Evolutionary conservation across 2,329 filamentous ascomycete genomes (phyloP).

Genomic region (Alternaria gaisen): DNA sequence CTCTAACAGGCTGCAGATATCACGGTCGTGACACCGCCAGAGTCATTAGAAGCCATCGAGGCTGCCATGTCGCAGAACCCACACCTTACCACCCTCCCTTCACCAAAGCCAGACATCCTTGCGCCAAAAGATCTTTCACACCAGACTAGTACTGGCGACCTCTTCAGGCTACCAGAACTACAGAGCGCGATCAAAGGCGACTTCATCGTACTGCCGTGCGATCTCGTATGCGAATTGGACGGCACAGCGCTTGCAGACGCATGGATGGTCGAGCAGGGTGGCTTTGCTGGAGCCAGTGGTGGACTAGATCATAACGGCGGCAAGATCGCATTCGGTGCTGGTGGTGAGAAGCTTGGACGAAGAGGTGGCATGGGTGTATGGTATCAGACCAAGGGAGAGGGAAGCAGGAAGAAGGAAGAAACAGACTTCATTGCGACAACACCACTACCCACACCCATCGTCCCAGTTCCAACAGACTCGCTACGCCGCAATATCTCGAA

Average conservation of each 20-base stretch:
- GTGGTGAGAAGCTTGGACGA: conserved; percentile 65
- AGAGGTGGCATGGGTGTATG: conserved; percentile 88
- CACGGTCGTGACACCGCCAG: conserved; percentile 65
- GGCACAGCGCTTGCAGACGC: conserved; percentile 84
- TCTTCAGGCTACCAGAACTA: conserved; percentile 85
- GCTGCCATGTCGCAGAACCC: conserved; percentile 79
- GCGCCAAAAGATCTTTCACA: conserved; percentile 79
- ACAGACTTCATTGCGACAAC: conserved; percentile 89
- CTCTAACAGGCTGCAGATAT: conserved; percentile 50
- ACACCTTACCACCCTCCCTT: conserved; percentile 76
- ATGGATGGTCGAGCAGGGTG: conserved; percentile 87
- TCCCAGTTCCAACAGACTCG: conserved; percentile 69
- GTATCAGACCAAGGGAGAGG: conserved; percentile 84
- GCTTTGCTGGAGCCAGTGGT: conserved; percentile 68
- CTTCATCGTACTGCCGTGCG: conserved; percentile 91
- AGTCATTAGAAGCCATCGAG: conserved; percentile 71
- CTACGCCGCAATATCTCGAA: conserved; percentile 75
- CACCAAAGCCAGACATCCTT: conserved; percentile 77
- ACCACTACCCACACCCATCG: conserved; percentile 67
- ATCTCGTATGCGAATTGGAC: conserved; percentile 88
- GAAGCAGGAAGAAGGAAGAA: conserved; percentile 85
- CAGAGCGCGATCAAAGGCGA: conserved; percentile 80
- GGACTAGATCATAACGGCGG: conserved; percentile 54
- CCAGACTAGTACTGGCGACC: conserved; percentile 87
- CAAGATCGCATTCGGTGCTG: conserved; percentile 58